Base-by-base conservation (phyloP, 2,329 filamentous ascomycete species). In the Arthrobotrys iridis region DNA sequence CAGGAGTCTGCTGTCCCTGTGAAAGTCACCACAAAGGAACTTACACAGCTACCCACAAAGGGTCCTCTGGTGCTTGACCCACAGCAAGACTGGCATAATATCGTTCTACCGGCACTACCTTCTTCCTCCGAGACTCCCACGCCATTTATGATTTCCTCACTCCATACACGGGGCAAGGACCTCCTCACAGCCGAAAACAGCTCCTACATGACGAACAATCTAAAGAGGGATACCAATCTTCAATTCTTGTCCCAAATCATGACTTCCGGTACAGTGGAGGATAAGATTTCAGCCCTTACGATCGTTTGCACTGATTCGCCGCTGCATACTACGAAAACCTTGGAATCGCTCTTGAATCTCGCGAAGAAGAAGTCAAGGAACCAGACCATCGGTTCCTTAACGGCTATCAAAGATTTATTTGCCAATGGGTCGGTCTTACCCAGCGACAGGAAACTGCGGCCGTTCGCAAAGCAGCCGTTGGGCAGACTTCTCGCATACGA, bases 241-340 rank as follows among this genome's bases (percentile, higher is more conserved):
- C 96, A 93, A 82, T 99, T 99, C 85, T 90, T 98, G 85, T 92
- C 93, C 0, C 96, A 93, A 15, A 97, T 99, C 81, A 97, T 98
- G 92, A 86, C 93, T 7, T 96, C 93, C 1, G 95, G 95, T 85
- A 99, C 96, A 7, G 88, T 98, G 79, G 96, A 93, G 66, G 95
- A 99, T 82, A 98, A 97, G 82, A 91, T 98, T 45, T 99, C 95
- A 1, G 96, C 95, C 2, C 85, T 99, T 80, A 99, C 95, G 3
- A 85, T 99, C 78, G 91, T 95, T 66, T 89, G 97, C 10, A 96
- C 99, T 84, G 95, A 99, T 82, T 98, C 96, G 6, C 95, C 95
- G 15, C 84, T 98, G 59, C 95, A 99, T 82, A 98, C 93, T 76
- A 90, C 89, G 77, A 94, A 95, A 80, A 91, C 93, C 0, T 89